Evolutionary conservation across 1,284 basidiomycete genomes (phyloP).

Genomic region (Sanghuangporus baumii): DNA sequence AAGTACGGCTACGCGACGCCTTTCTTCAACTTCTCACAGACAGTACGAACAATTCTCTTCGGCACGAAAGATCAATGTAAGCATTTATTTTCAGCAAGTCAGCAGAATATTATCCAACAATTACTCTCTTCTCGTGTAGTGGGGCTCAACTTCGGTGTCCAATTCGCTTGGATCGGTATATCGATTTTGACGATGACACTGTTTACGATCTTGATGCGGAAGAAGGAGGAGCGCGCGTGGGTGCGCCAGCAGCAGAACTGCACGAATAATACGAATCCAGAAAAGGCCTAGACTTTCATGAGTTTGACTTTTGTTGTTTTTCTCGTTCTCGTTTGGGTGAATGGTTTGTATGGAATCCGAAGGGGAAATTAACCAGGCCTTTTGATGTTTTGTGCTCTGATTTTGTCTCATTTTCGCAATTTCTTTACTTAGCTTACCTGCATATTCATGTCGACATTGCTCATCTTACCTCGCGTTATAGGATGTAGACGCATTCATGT

Average conservation of each 20-base stretch:
- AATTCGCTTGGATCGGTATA: constrained; percentile 48
- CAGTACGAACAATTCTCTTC: constrained; percentile 63
- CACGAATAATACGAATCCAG: not conserved
- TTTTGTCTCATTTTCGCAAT: too few species aligned
- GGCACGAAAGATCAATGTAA: constrained; percentile 55
- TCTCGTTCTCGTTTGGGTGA: not conserved
- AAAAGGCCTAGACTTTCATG: not conserved
- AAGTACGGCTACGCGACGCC: constrained; percentile 64
- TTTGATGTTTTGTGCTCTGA: too few species aligned
- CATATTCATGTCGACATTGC: too few species aligned
- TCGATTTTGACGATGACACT: constrained; percentile 47
- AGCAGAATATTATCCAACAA: not conserved
- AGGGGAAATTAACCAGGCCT: too few species aligned
- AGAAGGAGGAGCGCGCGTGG: constrained; percentile 21
- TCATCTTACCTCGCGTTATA: too few species aligned
- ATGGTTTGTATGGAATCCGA: not conserved
- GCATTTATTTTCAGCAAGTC: constrained; percentile 20
- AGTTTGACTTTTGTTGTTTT: not conserved
- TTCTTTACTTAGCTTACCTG: too few species aligned
- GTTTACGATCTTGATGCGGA: constrained; percentile 37
- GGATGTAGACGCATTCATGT: too few species aligned
- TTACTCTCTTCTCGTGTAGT: constrained; percentile 32
- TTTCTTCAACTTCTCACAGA: constrained; percentile 63
- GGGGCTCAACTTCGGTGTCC: constrained; percentile 53
- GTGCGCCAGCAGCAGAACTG: not conserved